phyloP scores from a whole-genome alignment of 306 rosid species.

The Malus sylvestris region DNA sequence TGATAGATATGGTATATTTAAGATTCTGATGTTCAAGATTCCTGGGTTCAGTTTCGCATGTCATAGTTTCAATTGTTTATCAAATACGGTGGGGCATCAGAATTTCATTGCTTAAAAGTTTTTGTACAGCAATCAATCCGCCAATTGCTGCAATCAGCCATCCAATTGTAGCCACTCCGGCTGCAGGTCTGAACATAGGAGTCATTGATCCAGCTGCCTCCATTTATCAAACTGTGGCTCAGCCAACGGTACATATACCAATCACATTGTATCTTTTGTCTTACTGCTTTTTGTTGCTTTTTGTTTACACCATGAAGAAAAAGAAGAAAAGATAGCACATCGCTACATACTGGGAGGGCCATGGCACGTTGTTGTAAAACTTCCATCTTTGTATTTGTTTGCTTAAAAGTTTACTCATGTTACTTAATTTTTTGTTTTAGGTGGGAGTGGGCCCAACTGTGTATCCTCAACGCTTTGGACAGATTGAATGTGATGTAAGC shows the following conservation, averaged over 20 bases:
- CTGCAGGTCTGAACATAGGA: conserved; percentile 63
- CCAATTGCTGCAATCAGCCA: conserved; percentile 47
- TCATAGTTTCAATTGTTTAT: conserved; percentile 6
- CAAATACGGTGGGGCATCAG: background rate
- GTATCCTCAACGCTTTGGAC: conserved; percentile 92
- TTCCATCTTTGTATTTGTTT: conserved; percentile 12
- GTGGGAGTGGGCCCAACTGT: conserved; percentile 45
- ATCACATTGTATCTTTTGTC: background rate
- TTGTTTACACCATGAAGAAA: background rate
- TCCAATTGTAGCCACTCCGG: conserved; percentile 47
- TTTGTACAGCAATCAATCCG: conserved; percentile 53
- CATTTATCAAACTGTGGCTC: conserved; percentile 69
- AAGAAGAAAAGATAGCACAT: background rate
- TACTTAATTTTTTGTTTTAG: conserved; percentile 42
- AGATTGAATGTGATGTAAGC: conserved; percentile 81
- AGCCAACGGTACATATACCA: conserved; percentile 51
- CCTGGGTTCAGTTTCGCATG: conserved; percentile 3
- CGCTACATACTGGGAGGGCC: background rate
- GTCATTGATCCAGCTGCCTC: conserved; percentile 56
- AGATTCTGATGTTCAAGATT: conserved; percentile 19
- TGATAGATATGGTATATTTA: conserved; percentile 61
- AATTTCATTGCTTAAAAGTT: conserved; percentile 6
- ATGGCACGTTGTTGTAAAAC: background rate
- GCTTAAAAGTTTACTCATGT: conserved; percentile 13
- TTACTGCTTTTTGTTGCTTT: background rate